Base-by-base conservation (phyloP, 2,329 filamentous ascomycete species). In the Arthrobotrys sphaeroides region DNA sequence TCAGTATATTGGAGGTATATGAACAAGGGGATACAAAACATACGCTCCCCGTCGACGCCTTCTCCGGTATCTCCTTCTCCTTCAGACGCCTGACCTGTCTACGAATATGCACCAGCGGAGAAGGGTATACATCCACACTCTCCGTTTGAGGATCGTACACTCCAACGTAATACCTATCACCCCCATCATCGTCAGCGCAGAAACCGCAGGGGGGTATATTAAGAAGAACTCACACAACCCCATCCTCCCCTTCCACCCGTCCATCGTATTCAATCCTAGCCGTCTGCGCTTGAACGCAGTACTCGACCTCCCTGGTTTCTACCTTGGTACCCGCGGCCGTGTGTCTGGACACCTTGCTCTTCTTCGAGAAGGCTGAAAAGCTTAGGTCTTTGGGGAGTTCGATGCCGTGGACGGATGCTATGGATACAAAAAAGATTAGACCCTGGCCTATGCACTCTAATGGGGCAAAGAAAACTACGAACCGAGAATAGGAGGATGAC, bases 61-160 rank as follows among this genome's bases (percentile, higher is more conserved):
- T 82, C 49, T 78, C 77, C 78, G 81, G 68, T n/a, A 77, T 68
- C 16, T 77, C 77, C 38, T 80, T 81, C 24, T 83, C 82, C 12
- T 82, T 80, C 77, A 84, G 81, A n/a, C 85, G 84, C 67, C 86
- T 83, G 9, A 84, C 84, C 0, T 85, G 78, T 16, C 85, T 84
- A 78, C 87, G 85, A 78, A 91, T 83, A 26, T 86, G 84, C 86
- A 91, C 88, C 83, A 87, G 90, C 81, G 88, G 88, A 13, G 88
- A 88, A 79, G 89, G 85, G 16, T 90, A 84, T 33, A 91, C 84
- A 78, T 90, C 84, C 45, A 91, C 81, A 77, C 87, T 84, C 18
- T 87, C 87, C 0, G 87, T 88, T 33, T 84, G 82, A 0, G 88
- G 87, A 78, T 91, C 88, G 76, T 87, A 90, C 3, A 91, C 83